A percentile compares a stretch with the other conserved stretches of the same genome.
These are phyloP conservation scores for Capsella rubella DNA, from an alignment of 441 rosid genomes.

Conservation along the genomic window DNA sequence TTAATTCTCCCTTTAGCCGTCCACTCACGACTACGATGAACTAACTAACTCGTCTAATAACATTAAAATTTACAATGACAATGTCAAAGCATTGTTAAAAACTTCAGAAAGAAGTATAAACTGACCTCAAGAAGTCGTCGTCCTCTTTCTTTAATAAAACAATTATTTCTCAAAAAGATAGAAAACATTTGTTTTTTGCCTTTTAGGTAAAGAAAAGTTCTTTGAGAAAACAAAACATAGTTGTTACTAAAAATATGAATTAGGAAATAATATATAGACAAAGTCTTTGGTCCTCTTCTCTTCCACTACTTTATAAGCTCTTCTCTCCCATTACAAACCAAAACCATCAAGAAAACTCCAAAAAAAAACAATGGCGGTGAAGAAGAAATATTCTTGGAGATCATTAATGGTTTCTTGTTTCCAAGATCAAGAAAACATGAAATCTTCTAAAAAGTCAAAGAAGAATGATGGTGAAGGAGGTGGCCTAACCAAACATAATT, in stretches of 20 bases:
- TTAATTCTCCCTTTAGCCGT: slow-evolving; percentile 37
- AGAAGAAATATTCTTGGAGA: slow-evolving; percentile 55
- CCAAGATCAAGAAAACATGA: slow-evolving; percentile 25
- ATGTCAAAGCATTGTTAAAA: slow-evolving; percentile 4
- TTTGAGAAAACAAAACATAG: slow-evolving; percentile 7
- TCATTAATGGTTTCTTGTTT: slow-evolving; percentile 53
- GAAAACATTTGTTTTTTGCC: slow-evolving; percentile 20
- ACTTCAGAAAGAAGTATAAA: slow-evolving; percentile 23
- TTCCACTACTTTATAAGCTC: slow-evolving; percentile 23
- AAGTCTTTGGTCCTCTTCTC: slow-evolving; percentile 16
- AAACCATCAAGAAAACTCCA: not conserved
- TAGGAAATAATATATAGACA: slow-evolving; percentile 6
- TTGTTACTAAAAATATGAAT: slow-evolving; percentile 23
- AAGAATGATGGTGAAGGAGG: slow-evolving; percentile 37
- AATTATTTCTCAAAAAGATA: not conserved
- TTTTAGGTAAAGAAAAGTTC: slow-evolving; percentile 30
- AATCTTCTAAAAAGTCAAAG: slow-evolving; percentile 31
- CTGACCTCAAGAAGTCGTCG: slow-evolving; percentile 43
- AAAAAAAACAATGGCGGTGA: slow-evolving; percentile 48
- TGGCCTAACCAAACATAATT: slow-evolving; percentile 45
- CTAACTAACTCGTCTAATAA: slow-evolving; percentile 39
- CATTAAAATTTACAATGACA: slow-evolving; percentile 27
- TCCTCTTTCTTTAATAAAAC: slow-evolving; percentile 41
- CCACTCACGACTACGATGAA: slow-evolving; percentile 46
- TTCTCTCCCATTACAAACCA: slow-evolving; percentile 23